Conservation (phyloP, 2,329 filamentous ascomycete genomes). For the Ustulina deusta region DNA sequence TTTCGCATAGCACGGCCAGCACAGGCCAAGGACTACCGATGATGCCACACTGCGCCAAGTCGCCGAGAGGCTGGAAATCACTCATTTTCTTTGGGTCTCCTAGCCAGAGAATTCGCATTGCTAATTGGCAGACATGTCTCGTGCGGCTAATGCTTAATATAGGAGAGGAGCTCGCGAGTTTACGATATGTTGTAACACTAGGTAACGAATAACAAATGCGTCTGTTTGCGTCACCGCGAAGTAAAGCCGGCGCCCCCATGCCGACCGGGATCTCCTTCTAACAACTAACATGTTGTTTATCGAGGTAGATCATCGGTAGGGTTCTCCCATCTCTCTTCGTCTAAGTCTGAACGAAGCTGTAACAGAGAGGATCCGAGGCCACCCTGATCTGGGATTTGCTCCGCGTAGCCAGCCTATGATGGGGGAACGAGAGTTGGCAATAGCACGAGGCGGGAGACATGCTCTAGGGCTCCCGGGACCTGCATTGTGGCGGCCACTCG, state of each 20-base stretch:
- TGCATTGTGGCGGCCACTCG: constrained; percentile 40
- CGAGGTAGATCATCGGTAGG: constrained; percentile 1
- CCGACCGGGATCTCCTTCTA: constrained; percentile 7
- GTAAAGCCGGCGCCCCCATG: constrained; percentile 15
- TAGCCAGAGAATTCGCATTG: constrained; percentile 12
- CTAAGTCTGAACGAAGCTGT: constrained; percentile 13
- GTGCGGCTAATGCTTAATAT: constrained; percentile 11
- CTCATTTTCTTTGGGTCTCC: constrained; percentile 10
- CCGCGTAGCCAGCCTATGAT: constrained; percentile 22
- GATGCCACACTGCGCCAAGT: constrained; percentile 37
- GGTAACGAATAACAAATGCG: neutral
- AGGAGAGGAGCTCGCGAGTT: neutral
- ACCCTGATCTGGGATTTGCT: constrained; percentile 12
- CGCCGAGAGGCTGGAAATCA: constrained; percentile 35
- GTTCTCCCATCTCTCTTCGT: neutral
- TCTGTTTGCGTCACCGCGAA: constrained; percentile 1
- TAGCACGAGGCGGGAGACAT: constrained; percentile 22
- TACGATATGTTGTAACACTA: constrained; percentile 3
- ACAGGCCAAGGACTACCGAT: constrained; percentile 18
- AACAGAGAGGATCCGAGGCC: constrained; percentile 1
- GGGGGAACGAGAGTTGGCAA: constrained; percentile 28
- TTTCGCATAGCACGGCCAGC: constrained; percentile 15
- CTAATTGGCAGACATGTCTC: constrained; percentile 3
- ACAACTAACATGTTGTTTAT: neutral
- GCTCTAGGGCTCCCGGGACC: constrained; percentile 34